A percentile compares a stretch with the other conserved stretches of the same genome.
Conservation (phyloP, 495 filamentous ascomycete genomes). For the Xylaria sp. region DNA sequence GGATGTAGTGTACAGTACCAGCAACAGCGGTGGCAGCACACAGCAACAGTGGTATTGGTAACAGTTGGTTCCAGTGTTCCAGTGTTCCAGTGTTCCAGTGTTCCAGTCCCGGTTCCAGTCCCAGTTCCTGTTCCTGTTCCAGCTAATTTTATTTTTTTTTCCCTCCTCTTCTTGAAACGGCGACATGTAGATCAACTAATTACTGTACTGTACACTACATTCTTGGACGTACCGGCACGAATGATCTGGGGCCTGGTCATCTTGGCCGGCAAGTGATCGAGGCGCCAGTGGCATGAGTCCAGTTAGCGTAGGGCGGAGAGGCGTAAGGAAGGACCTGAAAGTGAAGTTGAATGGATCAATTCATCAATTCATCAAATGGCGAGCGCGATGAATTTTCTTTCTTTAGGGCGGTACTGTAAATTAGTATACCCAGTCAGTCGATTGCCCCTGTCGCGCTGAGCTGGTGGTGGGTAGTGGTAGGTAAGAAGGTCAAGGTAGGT, state of each 20-base stretch:
- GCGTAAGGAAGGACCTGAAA: constrained; percentile 14
- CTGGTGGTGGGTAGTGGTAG: too few species aligned
- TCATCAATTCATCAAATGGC: constrained; percentile 26
- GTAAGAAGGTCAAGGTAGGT: too few species aligned
- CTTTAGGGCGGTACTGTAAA: constrained; percentile 4
- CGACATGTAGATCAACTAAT: constrained; percentile 33
- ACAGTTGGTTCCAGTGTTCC: constrained; percentile 26
- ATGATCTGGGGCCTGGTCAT: constrained; percentile 83
- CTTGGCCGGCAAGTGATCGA: constrained; percentile 38
- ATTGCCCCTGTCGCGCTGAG: constrained; percentile 19
- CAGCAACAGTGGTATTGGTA: not conserved
- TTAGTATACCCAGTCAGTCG: not conserved
- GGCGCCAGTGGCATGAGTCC: constrained; percentile 35
- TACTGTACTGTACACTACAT: too few species aligned
- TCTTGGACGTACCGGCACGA: constrained; percentile 68
- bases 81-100: too few species aligned
- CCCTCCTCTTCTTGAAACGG: constrained; percentile 30
- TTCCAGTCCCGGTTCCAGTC: too few species aligned
- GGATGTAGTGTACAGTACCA: too few species aligned
- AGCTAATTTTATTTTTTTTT: constrained; percentile 24
- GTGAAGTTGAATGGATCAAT: constrained; percentile 25
- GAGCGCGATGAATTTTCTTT: constrained; percentile 14
- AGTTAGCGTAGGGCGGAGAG: constrained; percentile 31
- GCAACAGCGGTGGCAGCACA: too few species aligned
- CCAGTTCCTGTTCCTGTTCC: too few species aligned